Conservation (phyloP, 306 rosid genomes). For the Senna siamea region DNA sequence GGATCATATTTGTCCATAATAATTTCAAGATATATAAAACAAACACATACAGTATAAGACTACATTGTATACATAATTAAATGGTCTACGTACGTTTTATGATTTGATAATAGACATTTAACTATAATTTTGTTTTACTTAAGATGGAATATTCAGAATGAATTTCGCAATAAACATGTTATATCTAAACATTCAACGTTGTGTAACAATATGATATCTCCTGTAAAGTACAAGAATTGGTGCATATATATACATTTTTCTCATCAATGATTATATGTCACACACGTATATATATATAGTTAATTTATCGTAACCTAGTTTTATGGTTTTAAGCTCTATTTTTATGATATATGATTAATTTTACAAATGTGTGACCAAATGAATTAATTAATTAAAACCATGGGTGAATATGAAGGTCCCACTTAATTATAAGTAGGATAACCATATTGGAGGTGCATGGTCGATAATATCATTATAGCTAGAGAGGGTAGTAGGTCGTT, state of each 20-base stretch:
- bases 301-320: not conserved
- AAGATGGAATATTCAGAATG: no score
- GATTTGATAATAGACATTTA: not conserved
- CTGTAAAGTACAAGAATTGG: not conserved
- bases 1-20: not conserved
- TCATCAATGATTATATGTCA: slow-evolving; percentile 22
- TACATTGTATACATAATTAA: not conserved
- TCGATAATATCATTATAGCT: not conserved
- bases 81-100: not conserved
- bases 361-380: slow-evolving; percentile 8
- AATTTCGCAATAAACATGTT: no score
- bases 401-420: slow-evolving; percentile 29
- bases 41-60: not conserved
- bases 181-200: not conserved
- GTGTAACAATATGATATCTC: not conserved
- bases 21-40: slow-evolving; percentile 2
- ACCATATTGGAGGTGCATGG: slow-evolving; percentile 8
- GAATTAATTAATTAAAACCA: not conserved
- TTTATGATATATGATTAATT: not conserved
- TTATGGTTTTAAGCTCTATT: not conserved
- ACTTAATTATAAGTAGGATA: not conserved
- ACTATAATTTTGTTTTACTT: not conserved
- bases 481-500: slow-evolving; percentile 51
- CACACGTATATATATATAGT: not conserved
- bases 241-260: slow-evolving; percentile 13